A percentile compares a stretch with the other conserved stretches of the same genome.
Conservation (phyloP, 2,329 filamentous ascomycete species). For the Dactylonectria estremocensis region DNA sequence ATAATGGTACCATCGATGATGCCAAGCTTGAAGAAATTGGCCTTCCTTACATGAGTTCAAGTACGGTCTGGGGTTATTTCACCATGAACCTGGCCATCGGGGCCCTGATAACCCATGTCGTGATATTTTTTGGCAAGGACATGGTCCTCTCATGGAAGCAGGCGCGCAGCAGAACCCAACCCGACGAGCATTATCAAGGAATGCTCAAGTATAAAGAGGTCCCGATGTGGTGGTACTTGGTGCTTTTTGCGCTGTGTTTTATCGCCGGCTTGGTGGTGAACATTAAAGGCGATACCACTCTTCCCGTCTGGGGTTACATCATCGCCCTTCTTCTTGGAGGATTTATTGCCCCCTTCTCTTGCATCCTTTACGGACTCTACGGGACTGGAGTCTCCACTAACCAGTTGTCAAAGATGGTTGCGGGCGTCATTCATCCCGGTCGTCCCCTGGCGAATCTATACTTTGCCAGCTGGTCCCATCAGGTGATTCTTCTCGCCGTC, state of each 20-base stretch:
- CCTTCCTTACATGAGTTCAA: conserved; percentile 47
- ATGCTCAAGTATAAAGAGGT: conserved; percentile 59
- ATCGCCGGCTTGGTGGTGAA: conserved; percentile 54
- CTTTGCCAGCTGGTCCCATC: conserved; percentile 55
- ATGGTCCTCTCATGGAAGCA: conserved; percentile 28
- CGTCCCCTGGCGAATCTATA: conserved; percentile 60
- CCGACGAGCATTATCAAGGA: conserved; percentile 59
- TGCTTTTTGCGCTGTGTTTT: conserved; percentile 51
- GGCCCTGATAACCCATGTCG: conserved; percentile 39
- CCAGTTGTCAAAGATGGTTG: conserved; percentile 59
- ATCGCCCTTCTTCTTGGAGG: conserved; percentile 51
- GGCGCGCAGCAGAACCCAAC: conserved; percentile 35
- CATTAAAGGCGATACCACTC: conserved; percentile 54
- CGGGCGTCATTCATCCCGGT: conserved; percentile 61
- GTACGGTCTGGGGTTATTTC: conserved; percentile 47
- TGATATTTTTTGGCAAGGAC: conserved; percentile 36
- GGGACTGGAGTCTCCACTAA: conserved; percentile 41
- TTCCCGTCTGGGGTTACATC: conserved; percentile 56
- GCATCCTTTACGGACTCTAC: conserved; percentile 49
- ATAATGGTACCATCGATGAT: conserved; percentile 46
- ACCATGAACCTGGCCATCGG: conserved; percentile 51
- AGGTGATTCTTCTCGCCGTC: conserved; percentile 53
- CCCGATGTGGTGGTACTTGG: conserved; percentile 55
- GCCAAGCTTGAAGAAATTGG: conserved; percentile 45
- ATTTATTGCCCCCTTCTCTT: conserved; percentile 55